Base-by-base conservation (phyloP, 306 rosid genomes). In the Quercus glauca region DNA sequence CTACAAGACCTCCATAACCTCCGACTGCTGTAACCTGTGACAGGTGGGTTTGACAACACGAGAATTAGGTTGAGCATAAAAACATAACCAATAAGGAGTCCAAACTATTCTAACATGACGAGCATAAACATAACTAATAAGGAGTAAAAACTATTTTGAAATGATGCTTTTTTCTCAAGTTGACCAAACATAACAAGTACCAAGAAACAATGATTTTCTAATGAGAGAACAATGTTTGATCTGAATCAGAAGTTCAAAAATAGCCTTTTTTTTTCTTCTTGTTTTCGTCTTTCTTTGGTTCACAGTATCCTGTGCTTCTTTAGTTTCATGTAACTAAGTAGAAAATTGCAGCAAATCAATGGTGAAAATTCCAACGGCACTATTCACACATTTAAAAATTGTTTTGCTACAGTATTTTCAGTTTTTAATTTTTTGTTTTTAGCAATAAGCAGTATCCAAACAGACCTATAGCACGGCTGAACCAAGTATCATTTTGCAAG, bases 11-110 rank as follows among this genome's bases (percentile, higher is more conserved):
- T 18, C 98, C 97, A 63, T 88, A 91, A 71, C 97, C 98, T 69
- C 98, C 98, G 56, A 92, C 87, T 33, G 98, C 97, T 73, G 91
- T 80, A 81, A 94, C 90, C 98, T 94, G 91, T 76, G 83, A 76
- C 33, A 70, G 71, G 57, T 11, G 69, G 64, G 76, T 69, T 63
- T 70, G 21, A 55, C 51, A 43, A 58, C n/a, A 65, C 74, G 43
- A 73, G 83, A 61, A 68, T 65, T 65, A 55, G 69, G 73, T 73
- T 55, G 73, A 79, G 58, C 58, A 83, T 71, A 52, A 67, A 83
- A 19, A 55, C 37, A 41, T 2, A 41, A 41, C 45, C 45, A 41
- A 63, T 43, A 64, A 73, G 78, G n/a, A 63, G 69, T 14, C 21
- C 15, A 25, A 13, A 28, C 10, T 28, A 29, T 63, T 28, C 43